A percentile compares a stretch with the other conserved stretches of the same genome.
phyloP scores from a whole-genome alignment of 1,284 basidiomycete species.

The Tilletia indica region DNA sequence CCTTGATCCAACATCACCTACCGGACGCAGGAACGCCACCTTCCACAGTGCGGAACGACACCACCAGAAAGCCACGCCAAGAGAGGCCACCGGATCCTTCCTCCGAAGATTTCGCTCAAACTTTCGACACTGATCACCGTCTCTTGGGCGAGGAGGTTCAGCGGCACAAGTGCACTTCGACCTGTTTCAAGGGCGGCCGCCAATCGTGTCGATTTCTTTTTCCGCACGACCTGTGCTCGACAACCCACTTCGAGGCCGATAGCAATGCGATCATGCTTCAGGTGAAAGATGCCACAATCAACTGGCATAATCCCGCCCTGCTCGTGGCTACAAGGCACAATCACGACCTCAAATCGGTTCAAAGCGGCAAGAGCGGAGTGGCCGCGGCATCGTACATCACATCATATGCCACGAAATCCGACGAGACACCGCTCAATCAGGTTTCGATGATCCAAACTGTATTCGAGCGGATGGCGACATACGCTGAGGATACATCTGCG shows the following conservation, averaged over 20 bases:
- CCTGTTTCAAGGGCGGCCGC: background rate
- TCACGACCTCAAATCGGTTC: background rate
- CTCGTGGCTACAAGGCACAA: background rate
- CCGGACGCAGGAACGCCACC: background rate
- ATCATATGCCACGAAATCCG: too few species aligned
- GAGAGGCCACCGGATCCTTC: background rate
- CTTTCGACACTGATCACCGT: background rate
- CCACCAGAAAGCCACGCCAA: background rate
- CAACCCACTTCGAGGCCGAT: background rate
- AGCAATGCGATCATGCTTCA: background rate
- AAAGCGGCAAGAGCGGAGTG: too few species aligned
- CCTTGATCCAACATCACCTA: background rate
- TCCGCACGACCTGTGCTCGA: background rate
- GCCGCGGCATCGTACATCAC: too few species aligned
- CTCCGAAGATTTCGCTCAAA: background rate
- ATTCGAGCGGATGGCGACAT: too few species aligned
- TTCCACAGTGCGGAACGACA: background rate
- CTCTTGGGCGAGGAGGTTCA: background rate
- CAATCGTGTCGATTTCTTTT: background rate
- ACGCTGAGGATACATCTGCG: too few species aligned
- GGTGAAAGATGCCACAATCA: background rate
- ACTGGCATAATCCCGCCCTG: background rate
- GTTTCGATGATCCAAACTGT: too few species aligned
- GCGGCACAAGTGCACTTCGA: background rate
- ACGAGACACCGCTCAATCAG: too few species aligned